phyloP scores from a whole-genome alignment of 148 eudicot genomes.

The Fagopyrum esculentum region DNA sequence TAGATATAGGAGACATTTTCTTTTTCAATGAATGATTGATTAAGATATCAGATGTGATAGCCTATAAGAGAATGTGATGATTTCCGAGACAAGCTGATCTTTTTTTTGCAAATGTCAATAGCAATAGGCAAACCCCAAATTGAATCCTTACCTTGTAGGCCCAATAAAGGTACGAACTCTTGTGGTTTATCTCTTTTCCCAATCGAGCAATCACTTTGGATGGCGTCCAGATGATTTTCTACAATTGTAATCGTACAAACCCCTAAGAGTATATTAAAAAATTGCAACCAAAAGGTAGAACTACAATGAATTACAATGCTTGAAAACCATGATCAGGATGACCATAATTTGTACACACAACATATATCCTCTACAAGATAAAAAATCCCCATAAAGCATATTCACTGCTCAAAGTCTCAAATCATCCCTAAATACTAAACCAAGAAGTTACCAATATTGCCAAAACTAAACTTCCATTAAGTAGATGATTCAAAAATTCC shows the following conservation, averaged over 20 bases:
- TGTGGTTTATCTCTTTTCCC: constrained; percentile 89
- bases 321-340: background rate
- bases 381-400: background rate
- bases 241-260: constrained; percentile 7
- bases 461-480: background rate
- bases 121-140: background rate
- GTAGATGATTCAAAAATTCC: background rate
- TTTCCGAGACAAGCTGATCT: no score
- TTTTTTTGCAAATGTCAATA: background rate
- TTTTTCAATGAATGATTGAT: no score
- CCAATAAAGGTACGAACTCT: constrained; percentile 90
- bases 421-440: background rate
- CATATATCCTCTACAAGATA: background rate
- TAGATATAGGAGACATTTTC: no score
- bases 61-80: no score
- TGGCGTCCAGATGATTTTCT: constrained; percentile 84
- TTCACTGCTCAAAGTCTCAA: no score
- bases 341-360: background rate
- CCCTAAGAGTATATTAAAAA: background rate
- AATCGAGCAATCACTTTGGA: constrained; percentile 86
- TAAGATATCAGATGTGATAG: no score
- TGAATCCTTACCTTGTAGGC: constrained; percentile 61
- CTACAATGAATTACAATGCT: background rate
- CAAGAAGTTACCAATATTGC: background rate
- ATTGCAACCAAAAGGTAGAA: background rate